Percentiles rank a stretch among this genome's conserved stretches.
phyloP scores from a whole-genome alignment of 176 grass and related monocot species.

The Alloteropsis semialata region DNA sequence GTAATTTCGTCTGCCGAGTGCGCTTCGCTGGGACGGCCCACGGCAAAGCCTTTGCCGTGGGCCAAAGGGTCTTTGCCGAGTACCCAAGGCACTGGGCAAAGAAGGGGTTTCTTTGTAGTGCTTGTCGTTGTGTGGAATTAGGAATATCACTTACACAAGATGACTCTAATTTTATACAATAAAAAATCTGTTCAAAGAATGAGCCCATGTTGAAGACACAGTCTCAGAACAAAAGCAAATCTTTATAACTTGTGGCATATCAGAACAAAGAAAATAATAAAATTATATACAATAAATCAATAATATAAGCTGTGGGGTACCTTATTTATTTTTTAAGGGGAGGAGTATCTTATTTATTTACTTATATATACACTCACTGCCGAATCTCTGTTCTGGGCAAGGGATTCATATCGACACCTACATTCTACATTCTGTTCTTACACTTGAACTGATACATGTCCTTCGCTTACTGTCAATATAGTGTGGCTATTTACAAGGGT shows the following conservation, averaged over 20 bases:
- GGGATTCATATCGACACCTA: slow-evolving; percentile 7
- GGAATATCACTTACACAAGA: too few species aligned
- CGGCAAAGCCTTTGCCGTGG: too few species aligned
- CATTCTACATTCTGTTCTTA: slow-evolving; percentile 25
- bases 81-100: too few species aligned
- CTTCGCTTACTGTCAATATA: neutral
- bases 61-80: too few species aligned
- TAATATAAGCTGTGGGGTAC: neutral
- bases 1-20: too few species aligned
- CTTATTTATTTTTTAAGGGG: too few species aligned
- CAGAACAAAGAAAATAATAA: neutral
- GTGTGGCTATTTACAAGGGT: slow-evolving; percentile 40
- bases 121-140: too few species aligned
- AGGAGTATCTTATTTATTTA: neutral
- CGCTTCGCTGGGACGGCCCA: too few species aligned
- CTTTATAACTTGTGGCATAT: neutral
- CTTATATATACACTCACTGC: neutral
- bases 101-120: too few species aligned
- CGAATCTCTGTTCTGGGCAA: neutral
- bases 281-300: neutral
- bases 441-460: neutral
- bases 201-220: neutral
- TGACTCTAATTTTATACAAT: neutral
- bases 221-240: neutral
- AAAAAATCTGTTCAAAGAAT: neutral